Base-by-base conservation (phyloP, 2,329 filamentous ascomycete species). In the Diaporthe sp. region DNA sequence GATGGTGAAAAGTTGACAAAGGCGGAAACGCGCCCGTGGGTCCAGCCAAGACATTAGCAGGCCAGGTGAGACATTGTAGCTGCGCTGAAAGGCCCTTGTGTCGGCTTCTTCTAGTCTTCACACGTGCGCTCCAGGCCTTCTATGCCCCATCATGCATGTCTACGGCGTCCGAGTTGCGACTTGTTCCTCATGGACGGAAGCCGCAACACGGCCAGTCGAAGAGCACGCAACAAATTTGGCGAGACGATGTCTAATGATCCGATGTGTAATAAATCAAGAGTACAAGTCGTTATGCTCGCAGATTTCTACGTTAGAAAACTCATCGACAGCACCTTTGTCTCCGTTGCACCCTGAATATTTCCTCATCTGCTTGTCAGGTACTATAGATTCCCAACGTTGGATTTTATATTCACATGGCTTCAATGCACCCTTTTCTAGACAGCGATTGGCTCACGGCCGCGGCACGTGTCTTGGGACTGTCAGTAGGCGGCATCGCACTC, bases 111-210 rank as follows among this genome's bases (percentile, higher is more conserved):
- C 6, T 31, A 9, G 7, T 62, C 17, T 31, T n/a, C 28, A n/a
- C 28, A 22, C 17, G 19, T 13, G 10, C n/a, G 42, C 19, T 28
- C 3, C 31, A 4, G 19, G 34, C 17, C 10, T 10, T 9, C 13
- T 12, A 34, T 2, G 10, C 37, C 37, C 37, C 37, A 39, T 39
- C 37, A 39, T 39, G 9, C 9, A 19, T 31, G 28, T 22, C 17
- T n/a, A 49, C 61, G 61, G 61, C 42, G 28, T 28, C 61, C 61
- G 61, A 49, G 10, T n/a, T 13, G 61, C 61, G 61, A 34, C 10
- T 22, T 34, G 17, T 37, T 44, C 42, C 8, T 49, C n/a, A 4
- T n/a, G 61, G 6, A 28, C 61, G 44, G 22, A 28, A 34, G 8
- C 9, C 19, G 25, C 44, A n/a, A 13, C n/a, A 46, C 10, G n/a